Evolutionary conservation across 176 grass and related monocot genomes (phyloP), one percentile per base, ranked within the genome.

Genomic region (Dactylis glomerata): DNA sequence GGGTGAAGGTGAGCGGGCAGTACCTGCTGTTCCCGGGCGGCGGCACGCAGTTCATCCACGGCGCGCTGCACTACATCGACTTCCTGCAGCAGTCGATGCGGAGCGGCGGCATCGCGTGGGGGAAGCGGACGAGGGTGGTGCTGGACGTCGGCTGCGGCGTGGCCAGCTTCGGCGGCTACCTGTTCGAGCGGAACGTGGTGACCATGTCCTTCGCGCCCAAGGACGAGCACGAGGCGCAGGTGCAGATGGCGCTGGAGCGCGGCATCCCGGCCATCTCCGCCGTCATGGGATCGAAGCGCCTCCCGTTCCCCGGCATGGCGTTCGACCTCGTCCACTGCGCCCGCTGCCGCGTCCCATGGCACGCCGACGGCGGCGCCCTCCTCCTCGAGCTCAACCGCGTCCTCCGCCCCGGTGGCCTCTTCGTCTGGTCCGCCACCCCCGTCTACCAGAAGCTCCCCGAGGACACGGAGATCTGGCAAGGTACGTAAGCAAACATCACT

Each of bases 1-100:
- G 96, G 96, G 96, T 98, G 45, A 98, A 98, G 87, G 93, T 96
- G 59, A 88, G 93, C 69, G 96, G 93, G 46, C 90, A 95, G 58
- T 83, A 94, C 81, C 96, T 98, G 15, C 83, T 90, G 8, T 98
- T 98, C 83, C 96, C 96, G 16, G 96, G 96, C 63, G 96, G 96
- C 55, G 96, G 96, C 82, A 95, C 96, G 31, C 96, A 98, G 57
- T 98, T 98, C 96, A 95, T 98, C 85, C 96, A 94, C 20, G 96
- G 96, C 75, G 96, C 96, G 12, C 82, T 95, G n/a, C 96, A 98
- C 81, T 98, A 98, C 86, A 95, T 98, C 78, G 96, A 98, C 63
- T 98, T 95, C 88, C 91, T 95, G 5, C 96, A 95, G 80, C 82
- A 95, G 93, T 92, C 92, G 0, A 87, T 79, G n/a, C 91, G 82